Base-by-base conservation (phyloP, 306 rosid species). In the Arachis stenosperma region DNA sequence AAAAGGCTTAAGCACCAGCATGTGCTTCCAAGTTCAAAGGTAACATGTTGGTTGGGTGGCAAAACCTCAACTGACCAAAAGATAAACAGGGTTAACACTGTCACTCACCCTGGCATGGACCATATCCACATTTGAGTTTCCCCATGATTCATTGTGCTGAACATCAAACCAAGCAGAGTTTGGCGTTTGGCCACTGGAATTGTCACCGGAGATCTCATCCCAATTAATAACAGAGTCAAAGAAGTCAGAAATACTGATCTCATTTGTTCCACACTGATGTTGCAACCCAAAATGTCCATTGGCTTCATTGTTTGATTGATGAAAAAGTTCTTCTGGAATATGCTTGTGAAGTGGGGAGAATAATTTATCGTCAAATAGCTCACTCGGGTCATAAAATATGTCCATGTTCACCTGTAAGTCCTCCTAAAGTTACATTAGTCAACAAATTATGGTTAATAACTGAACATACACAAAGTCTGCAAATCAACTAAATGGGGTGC, bases 281-380 rank as follows among this genome's bases (percentile, higher is more conserved):
- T 73, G 82, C 81, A n/a, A 43, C 65, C 60, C 87, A 46, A 4
- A 54, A 6, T 12, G 59, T 48, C 67, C 76, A 43, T 81, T 71
- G 8, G 53, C 7, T 67, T 58, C 79, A 73, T 56, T 73, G 78
- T 79, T 68, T 56, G 50, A 57, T 27, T 84, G 53, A 64, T 53
- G 69, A 64, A 30, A 66, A 33, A 77, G 60, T 43, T 86, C 97
- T 2, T 69, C 37, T 6, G 77, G 93, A 75, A 87, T 63, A 74
- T 86, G 90, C 3, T 77, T 54, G 61, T 84, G 85, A 74, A 55
- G 47, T 6, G 98, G 97, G 39, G 96, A 84, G 88, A 86, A 85
- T 7, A 85, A 62, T 53, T 67, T 84, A 79, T 81, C 81, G 30
- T 87, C 89, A 40, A 67, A 65, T 51, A 68, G 75, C 81, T 70